Conservation (phyloP, 2,329 filamentous ascomycete genomes). For the Helotiales sp. region DNA sequence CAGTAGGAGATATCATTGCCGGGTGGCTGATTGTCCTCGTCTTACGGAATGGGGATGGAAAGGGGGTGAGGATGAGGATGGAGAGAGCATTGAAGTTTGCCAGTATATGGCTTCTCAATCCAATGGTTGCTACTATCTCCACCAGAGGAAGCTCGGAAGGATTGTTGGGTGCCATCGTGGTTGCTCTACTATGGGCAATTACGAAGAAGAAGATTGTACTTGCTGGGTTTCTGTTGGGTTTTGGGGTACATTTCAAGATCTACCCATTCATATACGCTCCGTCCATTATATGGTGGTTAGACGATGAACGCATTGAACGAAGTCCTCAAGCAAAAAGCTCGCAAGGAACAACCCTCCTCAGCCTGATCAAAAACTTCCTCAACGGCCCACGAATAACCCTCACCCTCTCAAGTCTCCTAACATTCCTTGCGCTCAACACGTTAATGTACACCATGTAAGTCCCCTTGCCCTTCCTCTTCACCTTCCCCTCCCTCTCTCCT, state of each 20-base stretch:
- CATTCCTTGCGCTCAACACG: conserved; percentile 73
- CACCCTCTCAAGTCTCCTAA: conserved; percentile 63
- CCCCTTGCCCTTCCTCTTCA: not conserved
- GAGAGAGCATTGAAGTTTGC: conserved; percentile 71
- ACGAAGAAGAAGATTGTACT: conserved; percentile 60
- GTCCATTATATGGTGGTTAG: conserved; percentile 79
- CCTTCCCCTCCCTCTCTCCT: not conserved
- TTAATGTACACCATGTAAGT: conserved; percentile 75
- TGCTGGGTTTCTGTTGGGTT: conserved; percentile 74
- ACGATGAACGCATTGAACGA: conserved; percentile 47
- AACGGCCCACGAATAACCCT: conserved; percentile 58
- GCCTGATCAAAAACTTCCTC: conserved; percentile 43
- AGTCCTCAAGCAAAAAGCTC: conserved; percentile 11
- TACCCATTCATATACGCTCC: conserved; percentile 96
- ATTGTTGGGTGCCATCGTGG: conserved; percentile 79
- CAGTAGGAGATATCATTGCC: conserved; percentile 77
- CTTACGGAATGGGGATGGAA: conserved; percentile 41
- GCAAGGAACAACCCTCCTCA: conserved; percentile 28
- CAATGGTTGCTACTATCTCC: conserved; percentile 97
- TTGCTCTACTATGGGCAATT: conserved; percentile 81
- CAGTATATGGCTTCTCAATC: conserved; percentile 90
- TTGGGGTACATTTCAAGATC: conserved; percentile 96
- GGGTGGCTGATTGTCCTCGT: conserved; percentile 73
- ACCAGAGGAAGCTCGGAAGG: conserved; percentile 94
- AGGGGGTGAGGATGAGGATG: conserved; percentile 35